Evolutionary conservation across 768 basidiomycete genomes (phyloP).

Genomic region (Mycena alexandri): DNA sequence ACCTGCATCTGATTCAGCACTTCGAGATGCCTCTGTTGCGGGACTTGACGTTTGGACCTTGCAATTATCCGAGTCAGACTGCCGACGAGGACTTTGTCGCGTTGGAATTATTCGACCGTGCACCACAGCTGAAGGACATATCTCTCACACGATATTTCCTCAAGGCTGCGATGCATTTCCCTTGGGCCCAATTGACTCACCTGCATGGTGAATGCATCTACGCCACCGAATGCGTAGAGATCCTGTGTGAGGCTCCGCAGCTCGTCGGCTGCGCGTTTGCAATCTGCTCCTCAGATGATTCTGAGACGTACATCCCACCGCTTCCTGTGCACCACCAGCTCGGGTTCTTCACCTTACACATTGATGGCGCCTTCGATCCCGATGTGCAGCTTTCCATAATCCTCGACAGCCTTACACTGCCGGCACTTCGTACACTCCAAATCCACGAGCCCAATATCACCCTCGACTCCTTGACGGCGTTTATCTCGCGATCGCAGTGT

Average conservation of each 20-base stretch:
- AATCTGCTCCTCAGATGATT: background rate
- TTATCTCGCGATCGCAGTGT: background rate
- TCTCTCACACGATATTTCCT: background rate
- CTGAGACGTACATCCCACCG: background rate
- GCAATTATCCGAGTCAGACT: background rate
- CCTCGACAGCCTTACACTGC: background rate
- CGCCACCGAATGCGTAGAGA: background rate
- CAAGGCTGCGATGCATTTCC: background rate
- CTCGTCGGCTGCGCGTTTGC: background rate
- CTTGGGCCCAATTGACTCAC: slow-evolving; percentile 7
- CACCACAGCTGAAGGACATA: background rate
- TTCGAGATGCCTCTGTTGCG: slow-evolving; percentile 1
- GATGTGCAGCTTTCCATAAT: background rate
- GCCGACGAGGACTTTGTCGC: no score
- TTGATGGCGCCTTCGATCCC: background rate
- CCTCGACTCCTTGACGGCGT: background rate
- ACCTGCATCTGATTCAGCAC: background rate
- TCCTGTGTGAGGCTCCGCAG: background rate
- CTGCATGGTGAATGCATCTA: background rate
- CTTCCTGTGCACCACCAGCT: background rate
- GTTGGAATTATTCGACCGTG: background rate
- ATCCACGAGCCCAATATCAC: background rate
- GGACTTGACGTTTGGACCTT: background rate
- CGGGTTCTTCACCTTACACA: background rate
- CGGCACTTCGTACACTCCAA: background rate